These are phyloP conservation scores for Fusarium lateritium DNA, from an alignment of 2,329 filamentous ascomycete genomes.

Conservation along the genomic window DNA sequence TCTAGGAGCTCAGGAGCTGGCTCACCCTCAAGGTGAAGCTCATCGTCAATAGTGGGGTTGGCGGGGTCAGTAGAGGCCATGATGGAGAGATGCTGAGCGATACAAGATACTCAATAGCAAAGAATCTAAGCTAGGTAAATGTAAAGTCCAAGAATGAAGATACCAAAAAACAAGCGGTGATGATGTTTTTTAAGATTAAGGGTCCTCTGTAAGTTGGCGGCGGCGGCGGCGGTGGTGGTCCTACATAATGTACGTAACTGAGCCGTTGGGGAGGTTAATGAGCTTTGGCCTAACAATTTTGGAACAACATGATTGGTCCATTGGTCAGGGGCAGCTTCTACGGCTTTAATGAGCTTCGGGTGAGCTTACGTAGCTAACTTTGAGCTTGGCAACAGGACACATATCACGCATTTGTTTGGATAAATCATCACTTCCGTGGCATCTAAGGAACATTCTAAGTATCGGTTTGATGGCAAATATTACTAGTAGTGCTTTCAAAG, in stretches of 20 bases:
- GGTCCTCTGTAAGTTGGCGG: slow-evolving; percentile 5
- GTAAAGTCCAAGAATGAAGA: background rate
- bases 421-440: background rate
- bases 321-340: slow-evolving; percentile 6
- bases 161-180: slow-evolving; percentile 1
- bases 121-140: background rate
- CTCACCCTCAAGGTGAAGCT: slow-evolving; percentile 57
- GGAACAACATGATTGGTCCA: slow-evolving; percentile 30
- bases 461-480: background rate
- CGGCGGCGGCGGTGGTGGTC: background rate
- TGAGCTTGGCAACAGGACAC: background rate
- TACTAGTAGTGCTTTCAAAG: background rate
- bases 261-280: slow-evolving; percentile 32
- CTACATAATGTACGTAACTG: slow-evolving; percentile 22
- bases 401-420: background rate
- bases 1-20: slow-evolving; percentile 70
- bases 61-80: slow-evolving; percentile 46
- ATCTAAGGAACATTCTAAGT: background rate
- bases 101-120: background rate
- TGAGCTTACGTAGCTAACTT: background rate
- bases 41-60: slow-evolving; percentile 42
- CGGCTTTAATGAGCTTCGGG: background rate
- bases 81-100: background rate
- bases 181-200: slow-evolving; percentile 29
- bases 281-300: slow-evolving; percentile 38